Evolutionary conservation across 2,329 filamentous ascomycete genomes (phyloP), one percentile per base, ranked within the genome.

Genomic region (Ilyonectria mors-panacis): DNA sequence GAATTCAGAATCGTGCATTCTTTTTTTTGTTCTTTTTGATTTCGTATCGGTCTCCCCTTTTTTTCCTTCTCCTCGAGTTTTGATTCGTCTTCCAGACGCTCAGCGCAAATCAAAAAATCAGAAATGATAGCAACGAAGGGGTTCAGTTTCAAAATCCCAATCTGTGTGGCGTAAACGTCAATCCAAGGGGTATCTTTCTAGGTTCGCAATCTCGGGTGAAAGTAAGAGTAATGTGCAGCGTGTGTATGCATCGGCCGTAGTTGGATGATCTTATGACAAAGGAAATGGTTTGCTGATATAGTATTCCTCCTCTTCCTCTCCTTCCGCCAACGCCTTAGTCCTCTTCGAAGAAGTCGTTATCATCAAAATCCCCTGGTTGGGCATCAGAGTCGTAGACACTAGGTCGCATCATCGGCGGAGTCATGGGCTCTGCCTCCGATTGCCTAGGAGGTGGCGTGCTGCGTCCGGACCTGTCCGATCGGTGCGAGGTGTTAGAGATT

Each of bases 331-430:
- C 7, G 57, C 47, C 65, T 76, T 68, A 81, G 67, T 84, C 82
- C 73, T 88, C 85, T 70, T 87, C 86, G 71, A 88, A 88, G 79
- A 89, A 89, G 61, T 86, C 87, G 37, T 87, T 85, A 76, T 89
- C 87, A 73, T 89, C 87, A 79, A 88, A 88, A 60, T 88, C 86
- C 64, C 85, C 88, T 3, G 86, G 84, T 42, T 85, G 85, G 7
- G 89, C 89, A 77, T 92, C 89, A 33, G 84, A 84, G 75, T 92
- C 89, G 76, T 91, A 92, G 35, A 83, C 84, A 66, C 84, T 85
- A 37, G 85, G 78, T 37, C 83, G 83, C 86, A 89, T 88, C 87
- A 91, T 90, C 0, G 88, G 88, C 30, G 89, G 89, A 62, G 89
- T 91, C 67, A 86, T 82, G 6, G 87, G 87, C 48, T 81, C 81